Conservation (phyloP, 73 alveolate species). For the Uronychia setigera region DNA sequence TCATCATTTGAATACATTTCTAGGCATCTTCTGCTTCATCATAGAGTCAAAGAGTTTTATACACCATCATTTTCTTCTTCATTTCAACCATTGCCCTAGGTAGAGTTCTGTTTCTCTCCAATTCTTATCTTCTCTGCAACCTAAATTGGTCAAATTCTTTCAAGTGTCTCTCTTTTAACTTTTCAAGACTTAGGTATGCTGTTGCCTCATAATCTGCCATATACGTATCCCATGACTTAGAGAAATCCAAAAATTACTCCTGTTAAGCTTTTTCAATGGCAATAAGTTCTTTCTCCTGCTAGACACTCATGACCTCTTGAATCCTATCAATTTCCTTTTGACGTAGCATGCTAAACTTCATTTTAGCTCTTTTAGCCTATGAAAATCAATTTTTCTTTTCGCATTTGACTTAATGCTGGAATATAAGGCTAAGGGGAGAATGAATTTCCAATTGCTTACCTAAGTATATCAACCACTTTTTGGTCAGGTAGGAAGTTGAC, state of each 20-base stretch:
- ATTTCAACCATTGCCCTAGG: constrained; percentile 72
- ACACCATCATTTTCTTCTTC: constrained; percentile 60
- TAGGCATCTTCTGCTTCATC: constrained; percentile 65
- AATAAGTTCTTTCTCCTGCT: constrained; percentile 67
- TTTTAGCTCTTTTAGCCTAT: constrained; percentile 77
- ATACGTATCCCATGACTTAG: constrained; percentile 85
- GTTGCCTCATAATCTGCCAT: constrained; percentile 88
- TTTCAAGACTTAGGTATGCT: constrained; percentile 78
- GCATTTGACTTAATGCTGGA: constrained; percentile 65
- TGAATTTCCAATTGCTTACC: background rate
- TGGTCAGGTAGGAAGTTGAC: constrained; percentile 51
- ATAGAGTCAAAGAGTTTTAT: constrained; percentile 48
- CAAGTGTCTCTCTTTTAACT: constrained; percentile 73
- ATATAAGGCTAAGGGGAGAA: constrained; percentile 31
- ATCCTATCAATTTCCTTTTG: constrained; percentile 73
- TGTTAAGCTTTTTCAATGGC: constrained; percentile 81
- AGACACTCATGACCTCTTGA: constrained; percentile 64
- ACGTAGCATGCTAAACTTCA: constrained; percentile 71
- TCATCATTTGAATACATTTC: constrained; percentile 29
- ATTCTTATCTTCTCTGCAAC: constrained; percentile 39
- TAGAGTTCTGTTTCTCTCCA: constrained; percentile 53
- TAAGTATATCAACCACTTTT: constrained; percentile 45
- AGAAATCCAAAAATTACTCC: constrained; percentile 77
- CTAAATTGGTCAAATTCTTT: constrained; percentile 71
- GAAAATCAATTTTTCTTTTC: constrained; percentile 55